Evolutionary conservation across 148 eudicot species (phyloP).

Genomic region (Rhododendron ovatum): DNA sequence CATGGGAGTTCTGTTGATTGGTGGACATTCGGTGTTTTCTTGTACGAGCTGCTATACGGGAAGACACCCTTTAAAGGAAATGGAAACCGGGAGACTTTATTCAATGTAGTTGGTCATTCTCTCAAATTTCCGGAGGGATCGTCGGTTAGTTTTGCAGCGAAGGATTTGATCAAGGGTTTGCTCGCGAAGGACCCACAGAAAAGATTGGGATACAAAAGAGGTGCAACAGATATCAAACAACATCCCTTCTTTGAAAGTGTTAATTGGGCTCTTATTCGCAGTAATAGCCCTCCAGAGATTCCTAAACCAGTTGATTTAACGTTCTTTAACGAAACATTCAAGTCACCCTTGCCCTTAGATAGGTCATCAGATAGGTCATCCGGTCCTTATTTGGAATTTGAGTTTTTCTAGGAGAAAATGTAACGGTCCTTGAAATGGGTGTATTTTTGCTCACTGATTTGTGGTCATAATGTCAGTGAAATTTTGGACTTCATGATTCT

Average conservation of each 20-base stretch:
- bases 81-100: constrained; percentile 39
- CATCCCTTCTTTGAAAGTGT: constrained; percentile 46
- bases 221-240: constrained; percentile 41
- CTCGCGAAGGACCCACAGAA: constrained; percentile 41
- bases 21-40: constrained; percentile 47
- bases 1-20: constrained; percentile 54
- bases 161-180: constrained; percentile 37
- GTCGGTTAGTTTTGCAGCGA: constrained; percentile 37
- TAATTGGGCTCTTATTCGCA: constrained; percentile 45
- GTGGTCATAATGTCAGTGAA: constrained; percentile 6
- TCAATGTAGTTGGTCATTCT: constrained; percentile 43
- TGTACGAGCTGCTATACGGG: constrained; percentile 35
- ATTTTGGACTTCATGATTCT: not conserved
- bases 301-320: constrained; percentile 55
- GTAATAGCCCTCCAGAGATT: constrained; percentile 42
- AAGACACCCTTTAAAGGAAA: constrained; percentile 43
- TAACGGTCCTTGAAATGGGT: not conserved
- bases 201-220: constrained; percentile 35
- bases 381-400: constrained; percentile 67
- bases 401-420: constrained; percentile 42
- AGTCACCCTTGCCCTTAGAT: constrained; percentile 30
- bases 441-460: constrained; percentile 3
- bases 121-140: constrained; percentile 40
- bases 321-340: constrained; percentile 32
- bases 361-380: constrained; percentile 53